A percentile compares a stretch with the other conserved stretches of the same genome.
These are phyloP conservation scores for Mayamaea pseudoterrestris DNA, from an alignment of 108 stramenopile genomes.

Conservation along the genomic window DNA sequence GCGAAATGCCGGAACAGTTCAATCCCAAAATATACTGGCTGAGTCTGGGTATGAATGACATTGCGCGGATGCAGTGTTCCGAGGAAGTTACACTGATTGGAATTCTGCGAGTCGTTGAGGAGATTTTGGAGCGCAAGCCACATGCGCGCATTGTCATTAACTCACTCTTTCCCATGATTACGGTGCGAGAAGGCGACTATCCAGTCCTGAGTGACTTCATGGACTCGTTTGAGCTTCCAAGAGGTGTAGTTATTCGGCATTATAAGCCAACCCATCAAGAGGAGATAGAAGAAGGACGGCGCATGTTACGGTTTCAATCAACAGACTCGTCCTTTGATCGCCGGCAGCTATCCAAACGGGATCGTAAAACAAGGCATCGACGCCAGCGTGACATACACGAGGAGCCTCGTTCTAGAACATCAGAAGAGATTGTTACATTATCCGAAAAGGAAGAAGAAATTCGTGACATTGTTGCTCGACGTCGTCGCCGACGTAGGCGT, in stretches of 20 bases:
- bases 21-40: conserved; percentile 81
- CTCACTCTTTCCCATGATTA: conserved; percentile 38
- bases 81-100: conserved; percentile 73
- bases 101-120: conserved; percentile 66
- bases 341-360: neutral
- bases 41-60: conserved; percentile 69
- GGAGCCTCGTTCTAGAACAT: neutral
- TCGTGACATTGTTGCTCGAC: neutral
- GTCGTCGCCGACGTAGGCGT: neutral
- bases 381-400: neutral
- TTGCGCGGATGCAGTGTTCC: conserved; percentile 62
- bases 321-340: neutral
- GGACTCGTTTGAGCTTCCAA: conserved; percentile 1
- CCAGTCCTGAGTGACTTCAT: conserved; percentile 1
- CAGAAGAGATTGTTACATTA: neutral
- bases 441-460: conserved; percentile 4
- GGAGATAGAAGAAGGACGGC: neutral
- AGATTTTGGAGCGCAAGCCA: conserved; percentile 46
- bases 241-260: neutral
- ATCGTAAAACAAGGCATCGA: neutral
- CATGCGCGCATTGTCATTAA: conserved; percentile 75
- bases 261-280: neutral
- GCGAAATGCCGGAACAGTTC: conserved; percentile 54
- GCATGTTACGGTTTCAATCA: neutral
- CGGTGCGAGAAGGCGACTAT: neutral